A percentile compares a stretch with the other conserved stretches of the same genome.
Evolutionary conservation across 2,329 filamentous ascomycete genomes (phyloP).

Genomic region (Paecilomyces sp.): DNA sequence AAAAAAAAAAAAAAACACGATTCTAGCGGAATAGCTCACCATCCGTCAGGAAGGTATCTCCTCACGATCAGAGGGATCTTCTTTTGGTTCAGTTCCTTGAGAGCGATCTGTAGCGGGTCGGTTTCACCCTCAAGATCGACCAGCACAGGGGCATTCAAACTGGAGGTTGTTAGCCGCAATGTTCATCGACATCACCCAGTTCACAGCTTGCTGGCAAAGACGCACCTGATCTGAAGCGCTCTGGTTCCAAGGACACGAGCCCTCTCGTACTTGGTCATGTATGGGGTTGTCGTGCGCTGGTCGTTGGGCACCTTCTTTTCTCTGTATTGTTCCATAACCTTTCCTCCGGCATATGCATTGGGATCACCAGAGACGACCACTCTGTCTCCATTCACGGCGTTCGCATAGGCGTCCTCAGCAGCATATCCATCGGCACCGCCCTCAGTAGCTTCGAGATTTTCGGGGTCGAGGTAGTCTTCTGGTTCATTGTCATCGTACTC

Average conservation of each 20-base stretch:
- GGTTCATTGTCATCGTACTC: conserved; percentile 62
- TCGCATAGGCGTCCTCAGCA: conserved; percentile 29
- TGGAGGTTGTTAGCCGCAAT: conserved; percentile 33
- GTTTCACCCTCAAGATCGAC: conserved; percentile 97
- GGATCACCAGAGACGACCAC: conserved; percentile 45
- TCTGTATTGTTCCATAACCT: conserved; percentile 51
- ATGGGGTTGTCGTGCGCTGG: conserved; percentile 85
- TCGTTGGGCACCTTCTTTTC: conserved; percentile 88
- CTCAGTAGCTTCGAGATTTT: conserved; percentile 47
- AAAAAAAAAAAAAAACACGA: background rate
- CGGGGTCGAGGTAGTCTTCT: conserved; percentile 51
- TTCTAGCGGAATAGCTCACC: conserved; percentile 51
- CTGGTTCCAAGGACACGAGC: conserved; percentile 89
- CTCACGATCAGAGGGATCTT: conserved; percentile 96
- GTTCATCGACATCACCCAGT: background rate
- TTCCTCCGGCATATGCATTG: conserved; percentile 40
- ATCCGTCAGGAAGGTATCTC: conserved; percentile 93
- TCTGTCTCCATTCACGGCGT: conserved; percentile 32
- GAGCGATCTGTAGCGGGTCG: conserved; percentile 92
- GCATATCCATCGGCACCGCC: conserved; percentile 51
- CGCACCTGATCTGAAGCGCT: conserved; percentile 89
- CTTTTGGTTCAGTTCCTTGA: conserved; percentile 96
- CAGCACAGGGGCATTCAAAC: conserved; percentile 95
- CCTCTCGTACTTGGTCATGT: conserved; percentile 99
- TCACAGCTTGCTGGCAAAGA: conserved; percentile 2